Evolutionary conservation across 257 asterid species (phyloP), one percentile per base, ranked within the genome.

Genomic region (Solanum arcanum): DNA sequence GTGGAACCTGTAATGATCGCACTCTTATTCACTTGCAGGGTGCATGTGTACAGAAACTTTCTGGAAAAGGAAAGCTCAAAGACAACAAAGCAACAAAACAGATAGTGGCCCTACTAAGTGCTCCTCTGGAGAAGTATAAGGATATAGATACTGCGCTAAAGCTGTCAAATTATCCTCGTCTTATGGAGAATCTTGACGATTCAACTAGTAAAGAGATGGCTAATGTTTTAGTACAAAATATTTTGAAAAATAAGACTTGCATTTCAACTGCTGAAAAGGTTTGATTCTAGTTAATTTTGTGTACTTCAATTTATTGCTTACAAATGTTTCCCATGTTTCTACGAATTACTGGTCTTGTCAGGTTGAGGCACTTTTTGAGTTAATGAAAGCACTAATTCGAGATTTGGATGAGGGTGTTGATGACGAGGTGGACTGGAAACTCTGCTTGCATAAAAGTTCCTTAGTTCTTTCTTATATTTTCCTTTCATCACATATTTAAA

Each of bases 261-360:
- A 93, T 97, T 88, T 96, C 98, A 87, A 96, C 98, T 86, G 92
- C 98, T 46, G 99, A 95, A 86, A 97, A 97, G 98, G 99, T 97
- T 89, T 42, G 86, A 84, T 62, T 87, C 87, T 88, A 47, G 18
- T 49, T 10, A 80, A 27, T 16, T 80, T 49, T 80, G 68, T 29
- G 69, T 49, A 15, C 27, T 78, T 46, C 16, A 80, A 47, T 80
- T 78, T 80, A 29, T 80, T 80, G 85, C 68, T 80, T 80, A 47
- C 42, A 47, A 29, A 7, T 49, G 20, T 29, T 27, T 35, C 87
- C 86, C 68, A 73, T 69, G 66, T 89, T 86, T 91, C 90, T 72
- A 87, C 59, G 52, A 85, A 60, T 83, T 90, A n/a, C 88, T 90
- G 89, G 89, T 91, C 86, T 78, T 42, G 90, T 60, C 83, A 97